These are phyloP conservation scores for Gyromitra esculenta DNA, from an alignment of 2,329 filamentous ascomycete genomes.

Conservation along the genomic window DNA sequence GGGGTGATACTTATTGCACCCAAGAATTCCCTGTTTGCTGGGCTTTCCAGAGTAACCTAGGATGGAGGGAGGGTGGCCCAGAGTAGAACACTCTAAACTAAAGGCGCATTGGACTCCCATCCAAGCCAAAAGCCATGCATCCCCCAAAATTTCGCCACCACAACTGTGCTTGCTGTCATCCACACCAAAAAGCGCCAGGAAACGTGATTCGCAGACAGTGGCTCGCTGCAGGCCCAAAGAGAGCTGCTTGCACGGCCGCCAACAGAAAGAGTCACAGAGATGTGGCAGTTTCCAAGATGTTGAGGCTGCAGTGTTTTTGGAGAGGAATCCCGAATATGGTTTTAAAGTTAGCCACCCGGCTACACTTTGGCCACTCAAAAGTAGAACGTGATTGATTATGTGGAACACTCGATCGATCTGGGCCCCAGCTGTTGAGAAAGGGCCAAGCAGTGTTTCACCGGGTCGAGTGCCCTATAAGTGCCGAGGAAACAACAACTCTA, in stretches of 20 bases:
- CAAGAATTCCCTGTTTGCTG: not conserved
- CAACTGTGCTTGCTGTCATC: not conserved
- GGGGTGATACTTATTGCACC: not conserved
- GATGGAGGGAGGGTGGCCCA: not conserved
- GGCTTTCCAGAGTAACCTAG: not conserved
- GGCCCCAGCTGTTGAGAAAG: not conserved
- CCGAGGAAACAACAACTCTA: not conserved
- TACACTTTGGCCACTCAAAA: not conserved
- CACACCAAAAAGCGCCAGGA: not conserved
- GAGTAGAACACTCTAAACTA: not conserved
- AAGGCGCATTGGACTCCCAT: not conserved
- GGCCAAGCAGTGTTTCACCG: not conserved
- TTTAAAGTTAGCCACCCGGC: not conserved
- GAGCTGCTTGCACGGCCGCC: not conserved
- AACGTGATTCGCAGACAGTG: not conserved
- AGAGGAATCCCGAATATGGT: not conserved
- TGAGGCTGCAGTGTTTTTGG: not conserved
- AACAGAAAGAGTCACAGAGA: constrained; percentile 6
- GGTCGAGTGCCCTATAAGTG: not conserved
- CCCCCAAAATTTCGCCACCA: not conserved
- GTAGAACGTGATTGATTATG: not conserved
- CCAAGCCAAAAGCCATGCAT: constrained; percentile 1
- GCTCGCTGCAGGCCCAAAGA: not conserved
- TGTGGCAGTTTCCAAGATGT: constrained; percentile 9
- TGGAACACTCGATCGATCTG: constrained; percentile 3